These are phyloP conservation scores for Lindgomyces ingoldianus DNA, from an alignment of 495 filamentous ascomycete species.

Conservation along the genomic window DNA sequence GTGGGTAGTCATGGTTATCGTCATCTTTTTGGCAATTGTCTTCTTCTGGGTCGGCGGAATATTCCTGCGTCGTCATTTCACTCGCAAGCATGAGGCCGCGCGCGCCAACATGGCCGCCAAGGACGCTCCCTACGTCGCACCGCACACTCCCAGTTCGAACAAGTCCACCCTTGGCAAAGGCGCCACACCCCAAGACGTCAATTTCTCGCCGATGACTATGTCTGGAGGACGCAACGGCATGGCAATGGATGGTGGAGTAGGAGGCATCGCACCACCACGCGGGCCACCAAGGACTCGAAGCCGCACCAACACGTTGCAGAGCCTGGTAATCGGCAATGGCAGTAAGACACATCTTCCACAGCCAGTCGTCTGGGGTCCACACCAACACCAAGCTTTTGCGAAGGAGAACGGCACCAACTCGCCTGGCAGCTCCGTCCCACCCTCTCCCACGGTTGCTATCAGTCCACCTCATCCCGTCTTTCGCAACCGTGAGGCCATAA, in stretches of 20 bases:
- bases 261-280: conserved; percentile 27
- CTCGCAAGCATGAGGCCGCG: conserved; percentile 35
- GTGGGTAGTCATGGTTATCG: conserved; percentile 46
- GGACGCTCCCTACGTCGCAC: conserved; percentile 10
- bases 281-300: background rate
- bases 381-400: conserved; percentile 17
- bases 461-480: conserved; percentile 8
- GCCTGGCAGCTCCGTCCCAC: conserved; percentile 7
- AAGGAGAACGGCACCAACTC: conserved; percentile 2
- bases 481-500: conserved; percentile 12
- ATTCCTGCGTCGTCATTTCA: conserved; percentile 38
- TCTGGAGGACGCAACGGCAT: background rate
- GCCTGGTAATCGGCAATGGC: conserved; percentile 8
- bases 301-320: conserved; percentile 19
- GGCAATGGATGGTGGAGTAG: conserved; percentile 16
- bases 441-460: conserved; percentile 14
- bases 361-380: conserved; percentile 32
- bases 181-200: no score
- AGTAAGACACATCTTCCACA: conserved; percentile 13
- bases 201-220: conserved; percentile 1
- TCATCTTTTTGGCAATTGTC: conserved; percentile 40
- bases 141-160: background rate
- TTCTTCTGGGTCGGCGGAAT: conserved; percentile 36
- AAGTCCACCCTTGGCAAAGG: background rate
- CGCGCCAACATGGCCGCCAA: conserved; percentile 31